These are phyloP conservation scores for Pyronema domesticum DNA, from an alignment of 495 filamentous ascomycete genomes.

Conservation along the genomic window DNA sequence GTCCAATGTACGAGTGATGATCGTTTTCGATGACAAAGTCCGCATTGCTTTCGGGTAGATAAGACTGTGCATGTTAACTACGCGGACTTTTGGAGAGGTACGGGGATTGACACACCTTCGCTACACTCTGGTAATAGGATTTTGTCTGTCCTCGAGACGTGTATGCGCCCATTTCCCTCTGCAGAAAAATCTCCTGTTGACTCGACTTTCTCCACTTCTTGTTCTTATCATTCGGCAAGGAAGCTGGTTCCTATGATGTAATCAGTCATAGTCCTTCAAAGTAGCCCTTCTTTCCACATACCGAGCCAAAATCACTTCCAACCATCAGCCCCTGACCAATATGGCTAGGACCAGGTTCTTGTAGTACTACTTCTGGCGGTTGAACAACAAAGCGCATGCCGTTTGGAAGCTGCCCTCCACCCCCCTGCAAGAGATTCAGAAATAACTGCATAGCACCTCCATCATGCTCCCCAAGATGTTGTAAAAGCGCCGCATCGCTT, in stretches of 20 bases:
- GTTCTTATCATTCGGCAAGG: neutral
- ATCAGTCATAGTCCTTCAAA: constrained; percentile 20
- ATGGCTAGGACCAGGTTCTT: constrained; percentile 18
- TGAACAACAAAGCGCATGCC: neutral
- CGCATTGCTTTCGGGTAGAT: constrained; percentile 46
- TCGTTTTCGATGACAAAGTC: constrained; percentile 74
- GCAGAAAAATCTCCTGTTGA: constrained; percentile 44
- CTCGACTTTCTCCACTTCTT: neutral
- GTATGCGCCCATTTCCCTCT: constrained; percentile 56
- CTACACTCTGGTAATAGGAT: constrained; percentile 43
- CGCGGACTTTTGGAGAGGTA: constrained; percentile 26
- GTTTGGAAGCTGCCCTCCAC: neutral
- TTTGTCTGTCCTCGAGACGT: constrained; percentile 29
- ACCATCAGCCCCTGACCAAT: constrained; percentile 27
- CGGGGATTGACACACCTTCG: constrained; percentile 33
- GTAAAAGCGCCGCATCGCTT: neutral
- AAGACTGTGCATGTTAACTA: neutral
- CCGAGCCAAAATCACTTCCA: constrained; percentile 6
- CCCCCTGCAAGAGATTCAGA: neutral
- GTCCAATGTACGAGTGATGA: constrained; percentile 71
- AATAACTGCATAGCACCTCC: neutral
- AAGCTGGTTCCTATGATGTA: neutral
- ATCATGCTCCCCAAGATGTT: neutral
- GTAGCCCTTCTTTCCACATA: constrained; percentile 13
- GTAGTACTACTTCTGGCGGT: neutral